These are phyloP conservation scores for Phytomonas sp. DNA, from an alignment of 208 protist genomes.

Conservation along the genomic window DNA sequence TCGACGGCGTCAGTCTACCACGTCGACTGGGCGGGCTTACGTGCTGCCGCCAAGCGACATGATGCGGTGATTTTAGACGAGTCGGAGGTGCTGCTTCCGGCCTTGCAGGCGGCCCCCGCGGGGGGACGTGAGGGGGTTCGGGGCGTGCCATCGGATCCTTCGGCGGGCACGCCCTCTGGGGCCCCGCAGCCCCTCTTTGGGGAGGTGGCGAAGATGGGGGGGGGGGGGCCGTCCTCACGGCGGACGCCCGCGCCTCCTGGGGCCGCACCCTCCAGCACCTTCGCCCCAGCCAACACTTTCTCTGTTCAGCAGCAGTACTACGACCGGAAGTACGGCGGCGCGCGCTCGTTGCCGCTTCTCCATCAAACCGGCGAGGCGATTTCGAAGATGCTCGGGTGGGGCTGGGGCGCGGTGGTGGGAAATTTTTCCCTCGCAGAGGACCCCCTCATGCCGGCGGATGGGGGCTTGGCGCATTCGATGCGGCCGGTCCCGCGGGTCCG, in stretches of 20 bases:
- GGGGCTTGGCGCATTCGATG: background rate
- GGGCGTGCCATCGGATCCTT: background rate
- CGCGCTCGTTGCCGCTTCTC: background rate
- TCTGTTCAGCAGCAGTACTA: conserved; percentile 13
- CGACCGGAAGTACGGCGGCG: conserved; percentile 12
- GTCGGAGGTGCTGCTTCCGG: conserved; percentile 16
- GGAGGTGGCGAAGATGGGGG: background rate
- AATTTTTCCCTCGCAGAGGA: background rate
- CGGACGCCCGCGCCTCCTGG: too few relatives aligned
- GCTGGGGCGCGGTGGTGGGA: background rate
- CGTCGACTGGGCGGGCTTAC: conserved; percentile 33
- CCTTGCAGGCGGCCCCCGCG: background rate
- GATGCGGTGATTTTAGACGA: conserved; percentile 39
- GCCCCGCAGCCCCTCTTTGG: background rate
- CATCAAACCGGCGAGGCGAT: background rate
- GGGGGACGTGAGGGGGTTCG: background rate
- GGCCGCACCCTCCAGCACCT: background rate
- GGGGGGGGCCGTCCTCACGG: too few relatives aligned
- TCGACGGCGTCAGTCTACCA: conserved; percentile 24
- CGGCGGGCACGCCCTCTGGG: background rate
- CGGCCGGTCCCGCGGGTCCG: background rate
- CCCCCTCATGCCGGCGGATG: background rate
- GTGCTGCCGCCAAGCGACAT: conserved; percentile 18
- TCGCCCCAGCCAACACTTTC: background rate
- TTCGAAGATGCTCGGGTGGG: background rate